Percentiles rank a stretch among this genome's conserved stretches.
phyloP scores from a whole-genome alignment of 1,284 basidiomycete species.

The Apiotrichum sp. region DNA sequence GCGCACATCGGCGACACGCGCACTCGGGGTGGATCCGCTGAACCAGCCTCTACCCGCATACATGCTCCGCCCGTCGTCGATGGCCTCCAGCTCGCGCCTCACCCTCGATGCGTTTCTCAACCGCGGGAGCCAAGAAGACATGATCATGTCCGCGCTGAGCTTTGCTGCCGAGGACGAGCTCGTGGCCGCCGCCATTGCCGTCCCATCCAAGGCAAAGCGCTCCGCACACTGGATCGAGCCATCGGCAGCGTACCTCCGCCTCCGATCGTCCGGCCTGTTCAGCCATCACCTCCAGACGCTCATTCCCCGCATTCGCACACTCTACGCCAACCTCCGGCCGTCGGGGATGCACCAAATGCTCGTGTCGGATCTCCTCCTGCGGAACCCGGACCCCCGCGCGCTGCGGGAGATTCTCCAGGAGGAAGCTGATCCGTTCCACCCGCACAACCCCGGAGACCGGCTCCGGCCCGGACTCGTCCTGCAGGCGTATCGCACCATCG shows the following conservation, averaged over 20 bases:
- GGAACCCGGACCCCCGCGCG: slow-evolving; percentile 20
- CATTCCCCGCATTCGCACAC: slow-evolving; percentile 12
- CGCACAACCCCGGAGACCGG: not conserved
- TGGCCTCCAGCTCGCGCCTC: slow-evolving; percentile 24
- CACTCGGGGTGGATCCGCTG: not conserved
- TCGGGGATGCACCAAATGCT: slow-evolving; percentile 26
- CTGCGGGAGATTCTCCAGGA: slow-evolving; percentile 21
- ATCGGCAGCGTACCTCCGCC: slow-evolving; percentile 22
- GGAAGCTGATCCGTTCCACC: slow-evolving; percentile 15
- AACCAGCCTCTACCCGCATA: not conserved
- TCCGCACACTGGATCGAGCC: slow-evolving; percentile 22
- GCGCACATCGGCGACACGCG: not conserved
- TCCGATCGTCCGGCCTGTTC: slow-evolving; percentile 23
- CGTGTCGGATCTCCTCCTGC: slow-evolving; percentile 29
- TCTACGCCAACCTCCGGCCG: slow-evolving; percentile 21
- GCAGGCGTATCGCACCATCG: slow-evolving; percentile 11
- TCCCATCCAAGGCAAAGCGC: not conserved
- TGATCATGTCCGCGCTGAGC: slow-evolving; percentile 4
- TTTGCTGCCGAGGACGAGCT: slow-evolving; percentile 30
- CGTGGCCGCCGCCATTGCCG: slow-evolving; percentile 13
- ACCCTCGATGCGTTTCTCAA: slow-evolving; percentile 23
- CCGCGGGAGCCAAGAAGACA: not conserved
- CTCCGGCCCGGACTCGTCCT: slow-evolving; percentile 10
- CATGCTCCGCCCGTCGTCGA: slow-evolving; percentile 9
- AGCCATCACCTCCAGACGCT: slow-evolving; percentile 23